Evolutionary conservation across 495 filamentous ascomycete species (phyloP), one percentile per base, ranked within the genome.

Genomic region (Neurospora africana): DNA sequence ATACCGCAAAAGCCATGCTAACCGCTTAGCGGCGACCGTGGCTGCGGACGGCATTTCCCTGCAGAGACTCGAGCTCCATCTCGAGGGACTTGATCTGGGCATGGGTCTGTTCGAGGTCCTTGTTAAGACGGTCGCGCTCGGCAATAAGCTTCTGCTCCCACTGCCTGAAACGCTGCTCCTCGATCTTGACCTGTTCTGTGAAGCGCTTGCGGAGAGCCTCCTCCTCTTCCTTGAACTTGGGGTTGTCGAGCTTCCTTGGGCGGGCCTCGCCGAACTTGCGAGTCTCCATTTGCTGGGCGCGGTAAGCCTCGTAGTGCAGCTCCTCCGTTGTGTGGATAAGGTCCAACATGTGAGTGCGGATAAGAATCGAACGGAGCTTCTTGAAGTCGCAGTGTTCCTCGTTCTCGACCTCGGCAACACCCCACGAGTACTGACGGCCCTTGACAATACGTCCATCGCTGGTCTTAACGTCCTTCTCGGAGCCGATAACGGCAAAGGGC

Each of bases 361-460:
- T 98, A 74, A 99, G 87, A 78, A 98, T 98, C 23, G 94, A 97
- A 75, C 95, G 94, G 73, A 99, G 91, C 86, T 99, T 99, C 91
- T 99, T 99, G 86, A 99, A 99, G 84, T 99, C 95, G 83, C 95
- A 99, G 89, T 99, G 95, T 74, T 98, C 95, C 82, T 99, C 95
- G 82, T 99, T 98, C 89, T 99, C 95, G 69, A 99, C 95, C 82
- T 99, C 95, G 71, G 96, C 95, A 74, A 98, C 95, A 85, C 95
- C 95, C 95, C 95, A 99, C 69, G 93, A 92, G 82, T 99, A 99
- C 83, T 98, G 95, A 69, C 95, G 95, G 75, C 95, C 95, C 88
- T 98, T 99, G 78, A 98, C 92, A 74, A 97, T 95, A 80, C 94
- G 94, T 75, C 91, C 92, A 80, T 99, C 95, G 79, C 88, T 88